Evolutionary conservation across 805 yeast species (phyloP).

Genomic region (Wickerhamomyces rabaulensis): DNA sequence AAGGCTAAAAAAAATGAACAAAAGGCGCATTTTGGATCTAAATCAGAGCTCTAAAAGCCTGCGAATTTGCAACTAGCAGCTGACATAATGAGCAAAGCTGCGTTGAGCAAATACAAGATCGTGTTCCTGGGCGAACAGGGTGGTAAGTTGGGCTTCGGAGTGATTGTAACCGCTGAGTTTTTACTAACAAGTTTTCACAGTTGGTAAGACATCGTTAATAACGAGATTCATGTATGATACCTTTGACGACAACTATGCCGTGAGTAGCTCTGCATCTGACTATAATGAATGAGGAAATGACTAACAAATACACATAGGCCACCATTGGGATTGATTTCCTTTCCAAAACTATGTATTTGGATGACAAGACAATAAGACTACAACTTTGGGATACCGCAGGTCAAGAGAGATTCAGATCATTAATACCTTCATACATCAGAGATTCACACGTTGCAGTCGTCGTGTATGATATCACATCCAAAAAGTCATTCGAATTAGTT

Average conservation of each 20-base stretch:
- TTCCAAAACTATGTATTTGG: constrained; percentile 91
- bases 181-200: constrained; percentile 30
- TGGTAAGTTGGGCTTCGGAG: constrained; percentile 10
- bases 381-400: constrained; percentile 99
- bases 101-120: constrained; percentile 66
- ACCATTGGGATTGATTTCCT: constrained; percentile 96
- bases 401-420: constrained; percentile 90
- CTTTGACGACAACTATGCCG: constrained; percentile 88
- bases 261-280: constrained; percentile 11
- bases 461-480: constrained; percentile 88
- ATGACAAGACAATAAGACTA: constrained; percentile 89
- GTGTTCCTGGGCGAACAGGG: constrained; percentile 93
- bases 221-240: constrained; percentile 98
- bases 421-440: constrained; percentile 92
- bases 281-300: neutral
- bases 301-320: constrained; percentile 40
- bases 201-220: constrained; percentile 92
- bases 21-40: neutral
- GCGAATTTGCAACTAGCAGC: too few relatives aligned
- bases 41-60: too few relatives aligned
- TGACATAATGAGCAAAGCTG: constrained; percentile 17
- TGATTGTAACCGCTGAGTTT: neutral
- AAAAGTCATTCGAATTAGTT: constrained; percentile 77
- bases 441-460: constrained; percentile 97
- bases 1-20: neutral